Evolutionary conservation across 129 eudicot species (phyloP).

Genomic region (Saussurea involucrata): DNA sequence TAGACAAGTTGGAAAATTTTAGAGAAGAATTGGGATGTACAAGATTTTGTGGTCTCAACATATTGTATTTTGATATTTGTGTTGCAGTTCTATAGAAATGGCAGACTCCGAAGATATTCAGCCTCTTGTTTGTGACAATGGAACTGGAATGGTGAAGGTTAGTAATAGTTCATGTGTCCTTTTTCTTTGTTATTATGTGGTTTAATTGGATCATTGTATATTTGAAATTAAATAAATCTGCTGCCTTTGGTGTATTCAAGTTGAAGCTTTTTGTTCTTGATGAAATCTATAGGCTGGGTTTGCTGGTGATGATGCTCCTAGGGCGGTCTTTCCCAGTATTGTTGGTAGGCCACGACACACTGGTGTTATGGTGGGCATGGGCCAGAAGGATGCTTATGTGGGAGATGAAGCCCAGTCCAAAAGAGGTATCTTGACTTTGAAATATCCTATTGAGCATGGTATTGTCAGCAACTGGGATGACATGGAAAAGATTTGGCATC

Average conservation of each 20-base stretch:
- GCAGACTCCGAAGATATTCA: slow-evolving; percentile 63
- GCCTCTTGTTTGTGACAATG: slow-evolving; percentile 65
- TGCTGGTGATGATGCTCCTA: slow-evolving; percentile 80
- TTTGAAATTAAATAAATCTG: not conserved
- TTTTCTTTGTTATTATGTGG: not conserved
- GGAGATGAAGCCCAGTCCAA: slow-evolving; percentile 72
- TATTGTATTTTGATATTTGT: not conserved
- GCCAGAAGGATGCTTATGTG: slow-evolving; percentile 65
- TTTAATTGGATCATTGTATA: not conserved
- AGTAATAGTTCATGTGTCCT: not conserved
- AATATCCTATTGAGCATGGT: slow-evolving; percentile 69
- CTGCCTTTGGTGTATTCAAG: not conserved
- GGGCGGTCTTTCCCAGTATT: slow-evolving; percentile 67
- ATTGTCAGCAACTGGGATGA: slow-evolving; percentile 82
- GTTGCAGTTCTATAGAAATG: slow-evolving; percentile 37
- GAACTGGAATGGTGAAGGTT: slow-evolving; percentile 71
- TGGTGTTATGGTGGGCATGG: slow-evolving; percentile 70
- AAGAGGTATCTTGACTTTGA: slow-evolving; percentile 67
- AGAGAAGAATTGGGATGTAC: not conserved
- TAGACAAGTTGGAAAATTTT: not conserved
- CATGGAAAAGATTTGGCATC: slow-evolving; percentile 84
- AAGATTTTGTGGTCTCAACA: not conserved
- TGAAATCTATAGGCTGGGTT: slow-evolving; percentile 51
- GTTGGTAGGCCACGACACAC: slow-evolving; percentile 68
- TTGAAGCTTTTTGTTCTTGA: not conserved